phyloP scores from a whole-genome alignment of 148 eudicot species.

The Vaccinium myrtillus region DNA sequence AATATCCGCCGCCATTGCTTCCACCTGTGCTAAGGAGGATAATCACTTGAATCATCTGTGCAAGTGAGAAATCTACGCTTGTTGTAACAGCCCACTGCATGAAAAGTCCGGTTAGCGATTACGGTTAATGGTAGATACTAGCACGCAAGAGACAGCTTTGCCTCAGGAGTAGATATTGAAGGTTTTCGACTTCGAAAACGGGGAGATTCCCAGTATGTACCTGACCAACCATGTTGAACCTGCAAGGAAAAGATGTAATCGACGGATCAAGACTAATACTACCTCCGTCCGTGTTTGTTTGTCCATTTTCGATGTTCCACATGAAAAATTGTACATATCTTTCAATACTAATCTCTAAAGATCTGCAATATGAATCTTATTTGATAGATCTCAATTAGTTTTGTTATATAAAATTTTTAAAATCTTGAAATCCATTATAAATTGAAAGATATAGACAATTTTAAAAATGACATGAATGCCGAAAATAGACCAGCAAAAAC shows the following conservation, averaged over 20 bases:
- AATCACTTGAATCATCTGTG: conserved; percentile 83
- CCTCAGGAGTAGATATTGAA: not conserved
- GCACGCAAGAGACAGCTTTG: conserved; percentile 8
- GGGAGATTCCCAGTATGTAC: conserved; percentile 35
- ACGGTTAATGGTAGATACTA: not conserved
- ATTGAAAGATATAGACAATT: no score
- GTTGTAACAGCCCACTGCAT: conserved; percentile 98
- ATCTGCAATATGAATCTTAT: no score
- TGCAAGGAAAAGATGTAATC: conserved; percentile 35
- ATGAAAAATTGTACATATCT: no score
- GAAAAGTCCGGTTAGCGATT: conserved; percentile 10
- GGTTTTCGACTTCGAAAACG: not conserved
- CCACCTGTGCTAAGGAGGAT: conserved; percentile 90
- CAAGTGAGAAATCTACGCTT: conserved; percentile 84
- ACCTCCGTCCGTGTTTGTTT: no score
- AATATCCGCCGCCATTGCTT: conserved; percentile 87
- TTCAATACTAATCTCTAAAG: no score
- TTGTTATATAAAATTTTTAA: no score
- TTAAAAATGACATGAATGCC: no score
- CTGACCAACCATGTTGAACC: conserved; percentile 98
- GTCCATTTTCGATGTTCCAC: no score
- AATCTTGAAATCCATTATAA: no score
- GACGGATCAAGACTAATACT: not conserved
- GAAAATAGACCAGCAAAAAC: no score
- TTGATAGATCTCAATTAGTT: no score